phyloP scores from a whole-genome alignment of 768 basidiomycete genomes.

The Hypholoma fasciculare region DNA sequence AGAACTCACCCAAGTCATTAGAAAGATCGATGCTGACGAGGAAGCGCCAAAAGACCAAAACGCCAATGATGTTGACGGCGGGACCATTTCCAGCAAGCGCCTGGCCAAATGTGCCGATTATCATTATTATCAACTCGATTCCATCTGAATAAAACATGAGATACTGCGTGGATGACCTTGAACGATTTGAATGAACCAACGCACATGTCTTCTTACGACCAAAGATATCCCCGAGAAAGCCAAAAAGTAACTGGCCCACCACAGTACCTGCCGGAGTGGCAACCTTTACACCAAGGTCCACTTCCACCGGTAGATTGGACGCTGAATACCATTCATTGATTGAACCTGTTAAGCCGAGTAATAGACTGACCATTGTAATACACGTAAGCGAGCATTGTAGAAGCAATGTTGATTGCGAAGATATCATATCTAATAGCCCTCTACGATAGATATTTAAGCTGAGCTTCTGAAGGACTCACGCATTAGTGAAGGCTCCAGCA shows the following conservation, averaged over 20 bases:
- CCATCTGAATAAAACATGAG: conserved; percentile 43
- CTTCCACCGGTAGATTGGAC: conserved; percentile 39
- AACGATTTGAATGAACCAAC: conserved; percentile 23
- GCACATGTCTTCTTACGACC: conserved; percentile 81
- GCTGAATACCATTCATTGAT: neutral
- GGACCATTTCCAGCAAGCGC: conserved; percentile 69
- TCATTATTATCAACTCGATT: conserved; percentile 79
- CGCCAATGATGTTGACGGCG: conserved; percentile 72
- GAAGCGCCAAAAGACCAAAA: conserved; percentile 83
- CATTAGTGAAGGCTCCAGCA: conserved; percentile 91
- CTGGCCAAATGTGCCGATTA: conserved; percentile 76
- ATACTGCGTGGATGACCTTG: no score
- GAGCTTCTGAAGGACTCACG: conserved; percentile 45
- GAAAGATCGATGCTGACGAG: conserved; percentile 35
- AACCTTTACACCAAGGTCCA: conserved; percentile 77
- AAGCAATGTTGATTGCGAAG: conserved; percentile 87
- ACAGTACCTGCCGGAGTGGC: conserved; percentile 77
- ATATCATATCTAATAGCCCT: conserved; percentile 62
- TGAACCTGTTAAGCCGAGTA: neutral
- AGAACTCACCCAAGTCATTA: neutral
- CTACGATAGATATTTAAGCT: neutral
- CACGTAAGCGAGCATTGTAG: conserved; percentile 81
- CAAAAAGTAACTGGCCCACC: conserved; percentile 75
- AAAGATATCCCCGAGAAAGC: conserved; percentile 77
- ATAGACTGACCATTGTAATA: conserved; percentile 46